phyloP scores from a whole-genome alignment of 257 asterid species.

The Solanum appendiculatum region DNA sequence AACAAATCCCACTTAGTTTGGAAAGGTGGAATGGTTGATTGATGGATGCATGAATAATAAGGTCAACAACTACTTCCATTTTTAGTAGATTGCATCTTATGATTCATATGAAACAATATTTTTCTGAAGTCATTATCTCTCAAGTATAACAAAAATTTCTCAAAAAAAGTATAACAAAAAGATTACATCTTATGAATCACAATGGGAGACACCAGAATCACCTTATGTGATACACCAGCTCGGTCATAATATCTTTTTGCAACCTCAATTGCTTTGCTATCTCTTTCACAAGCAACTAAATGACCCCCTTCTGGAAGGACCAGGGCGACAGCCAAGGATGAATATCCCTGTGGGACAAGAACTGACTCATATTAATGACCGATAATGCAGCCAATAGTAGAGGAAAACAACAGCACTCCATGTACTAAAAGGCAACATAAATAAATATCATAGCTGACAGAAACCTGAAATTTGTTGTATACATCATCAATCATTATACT shows the following conservation, averaged over 20 bases:
- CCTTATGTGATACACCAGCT: slow-evolving; percentile 89
- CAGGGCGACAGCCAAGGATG: slow-evolving; percentile 86
- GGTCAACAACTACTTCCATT: neutral
- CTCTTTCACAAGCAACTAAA: slow-evolving; percentile 86
- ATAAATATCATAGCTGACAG: neutral
- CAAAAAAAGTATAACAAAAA: neutral
- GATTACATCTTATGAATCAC: neutral
- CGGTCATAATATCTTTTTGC: slow-evolving; percentile 65
- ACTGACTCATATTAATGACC: neutral
- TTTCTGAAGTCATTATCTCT: neutral
- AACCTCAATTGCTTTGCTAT: slow-evolving; percentile 60
- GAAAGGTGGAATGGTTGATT: neutral
- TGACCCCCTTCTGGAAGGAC: slow-evolving; percentile 78
- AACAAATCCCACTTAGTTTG: neutral
- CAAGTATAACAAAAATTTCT: neutral
- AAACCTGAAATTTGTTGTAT: neutral
- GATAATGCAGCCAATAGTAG: neutral
- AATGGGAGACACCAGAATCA: slow-evolving; percentile 7
- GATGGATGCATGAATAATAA: neutral
- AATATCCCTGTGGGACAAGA: slow-evolving; percentile 58
- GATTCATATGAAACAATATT: neutral
- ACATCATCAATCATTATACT: neutral
- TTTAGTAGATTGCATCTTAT: neutral
- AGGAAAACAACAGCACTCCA: neutral
- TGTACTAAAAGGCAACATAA: neutral